Base-by-base conservation (phyloP, 148 eudicot species). In the Spergularia bocconei region DNA sequence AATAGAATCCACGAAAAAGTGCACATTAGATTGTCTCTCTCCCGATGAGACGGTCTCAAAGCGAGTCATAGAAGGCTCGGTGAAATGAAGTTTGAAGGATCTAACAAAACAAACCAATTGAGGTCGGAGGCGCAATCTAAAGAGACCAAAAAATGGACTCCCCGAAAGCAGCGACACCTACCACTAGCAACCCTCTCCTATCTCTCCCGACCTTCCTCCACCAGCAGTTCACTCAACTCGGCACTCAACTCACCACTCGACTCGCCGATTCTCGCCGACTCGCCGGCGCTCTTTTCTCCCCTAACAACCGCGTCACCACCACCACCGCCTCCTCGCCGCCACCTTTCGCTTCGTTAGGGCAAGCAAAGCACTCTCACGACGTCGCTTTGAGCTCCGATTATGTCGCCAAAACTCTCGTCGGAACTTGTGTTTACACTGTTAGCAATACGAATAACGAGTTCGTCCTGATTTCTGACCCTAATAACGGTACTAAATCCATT, bases 391-490 rank as follows among this genome's bases (percentile, higher is more conserved):
- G 76, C 82, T 56, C 89, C 54, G 88, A 77, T n/a, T 62, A 82
- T 58, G 96, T 93, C 47, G 90, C 96, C 2, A 85, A 80, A 71
- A 85, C 92, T 74, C 93, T 93, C 56, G 75, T 77, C 62, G 98
- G 98, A 70, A 93, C 98, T 23, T 79, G 88, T 1, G 88, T 93
- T 1, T 93, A 85, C 82, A 91, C 98, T 0, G 97, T 94, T 14
- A 90, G 97, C 79, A 94, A 94, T 77, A 84, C 96, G 7, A 84
- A 86, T 54, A 91, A 94, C 72, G 98, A 94, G 79, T 94, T 94
- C 70, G 97, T 94, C 55, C 85, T 94, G 12, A 78, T 94, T 51
- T 91, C 97, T 69, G 96, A 94, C 75, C 91, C 98, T 61, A 79
- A 51, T 51, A 21, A 77, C 51, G 90, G 90, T 15, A 78, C 78